phyloP scores from a whole-genome alignment of 805 yeast genomes.

The Ogataea angusta region DNA sequence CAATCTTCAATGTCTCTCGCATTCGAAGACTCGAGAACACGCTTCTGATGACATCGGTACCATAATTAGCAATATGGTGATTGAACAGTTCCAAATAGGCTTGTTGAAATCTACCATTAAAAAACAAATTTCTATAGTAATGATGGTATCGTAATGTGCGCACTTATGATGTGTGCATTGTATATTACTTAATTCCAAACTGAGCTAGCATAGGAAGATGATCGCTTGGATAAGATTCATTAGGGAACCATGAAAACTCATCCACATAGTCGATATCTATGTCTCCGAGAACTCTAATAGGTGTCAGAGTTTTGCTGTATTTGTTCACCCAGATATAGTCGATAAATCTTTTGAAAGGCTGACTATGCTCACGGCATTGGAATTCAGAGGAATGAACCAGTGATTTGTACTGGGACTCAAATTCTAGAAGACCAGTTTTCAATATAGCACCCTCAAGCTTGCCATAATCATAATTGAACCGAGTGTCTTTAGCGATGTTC shows the following conservation, averaged over 20 bases:
- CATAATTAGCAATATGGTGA: too few relatives aligned
- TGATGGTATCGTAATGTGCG: not conserved
- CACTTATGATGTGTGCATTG: not conserved
- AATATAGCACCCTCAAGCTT: conserved; percentile 7
- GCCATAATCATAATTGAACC: conserved; percentile 25
- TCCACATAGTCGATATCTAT: conserved; percentile 35
- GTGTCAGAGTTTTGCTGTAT: conserved; percentile 32
- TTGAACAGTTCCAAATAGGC: too few relatives aligned
- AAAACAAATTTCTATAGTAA: too few relatives aligned
- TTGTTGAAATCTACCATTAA: too few relatives aligned
- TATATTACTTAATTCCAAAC: conserved; percentile 8
- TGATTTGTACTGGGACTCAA: conserved; percentile 29
- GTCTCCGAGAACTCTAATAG: conserved; percentile 51
- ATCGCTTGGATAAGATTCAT: conserved; percentile 57
- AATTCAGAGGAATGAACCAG: conserved; percentile 24
- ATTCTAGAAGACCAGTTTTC: conserved; percentile 16
- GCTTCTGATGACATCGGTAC: too few relatives aligned
- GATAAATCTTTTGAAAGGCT: conserved; percentile 47
- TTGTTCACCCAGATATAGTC: conserved; percentile 57
- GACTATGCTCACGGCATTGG: conserved; percentile 44
- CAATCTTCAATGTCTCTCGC: too few relatives aligned
- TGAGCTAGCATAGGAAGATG: conserved; percentile 31
- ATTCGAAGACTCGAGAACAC: too few relatives aligned
- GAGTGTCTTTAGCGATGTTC: conserved; percentile 15
- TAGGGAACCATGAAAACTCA: conserved; percentile 46